Evolutionary conservation across 306 rosid species (phyloP), one percentile per base, ranked within the genome.

Genomic region (Quercus alba): DNA sequence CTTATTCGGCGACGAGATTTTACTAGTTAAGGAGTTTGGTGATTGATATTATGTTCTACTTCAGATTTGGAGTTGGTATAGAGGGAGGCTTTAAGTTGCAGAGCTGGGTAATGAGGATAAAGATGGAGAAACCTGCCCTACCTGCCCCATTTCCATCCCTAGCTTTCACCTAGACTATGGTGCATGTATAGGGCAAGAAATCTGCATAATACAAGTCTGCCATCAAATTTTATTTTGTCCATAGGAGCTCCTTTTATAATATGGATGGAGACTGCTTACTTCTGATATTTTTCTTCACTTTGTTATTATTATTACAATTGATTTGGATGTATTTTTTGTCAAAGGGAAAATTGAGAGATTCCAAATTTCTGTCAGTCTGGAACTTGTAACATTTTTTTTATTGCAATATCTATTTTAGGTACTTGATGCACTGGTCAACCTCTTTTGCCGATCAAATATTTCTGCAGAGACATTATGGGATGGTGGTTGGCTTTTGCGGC

Each of bases 401-500:
- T 20, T 75, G 56, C 74, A n/a, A 67, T 61, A 56, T 81, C 14
- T 69, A 79, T 84, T 80, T 56, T 84, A 95, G 99, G 97, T 93
- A 74, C 91, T 95, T 72, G 96, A 95, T 86, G 91, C 95, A 58
- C 87, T 95, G 86, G 97, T 93, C 75, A 88, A 83, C 87, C 94
- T 95, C 59, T 91, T 90, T 74, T 86, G 94, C 82, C 96, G 98
- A 78, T 86, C 96, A 73, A 93, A 87, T 81, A 79, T 95, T 83
- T 91, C 99, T 75, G 91, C 99, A 23, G 97, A 91, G 82, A 85
- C 92, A 74, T 80, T 93, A 81, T 95, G 99, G 99, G 94, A 93
- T 67, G 99, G 97, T 28, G 99, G 97, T 78, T 95, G 99, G 99
- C 99, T 95, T 85, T 85, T 94, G 89, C 91, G 97, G 61, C 99